These are phyloP conservation scores for Hippophae tibetana DNA, from an alignment of 306 rosid species.

Conservation along the genomic window DNA sequence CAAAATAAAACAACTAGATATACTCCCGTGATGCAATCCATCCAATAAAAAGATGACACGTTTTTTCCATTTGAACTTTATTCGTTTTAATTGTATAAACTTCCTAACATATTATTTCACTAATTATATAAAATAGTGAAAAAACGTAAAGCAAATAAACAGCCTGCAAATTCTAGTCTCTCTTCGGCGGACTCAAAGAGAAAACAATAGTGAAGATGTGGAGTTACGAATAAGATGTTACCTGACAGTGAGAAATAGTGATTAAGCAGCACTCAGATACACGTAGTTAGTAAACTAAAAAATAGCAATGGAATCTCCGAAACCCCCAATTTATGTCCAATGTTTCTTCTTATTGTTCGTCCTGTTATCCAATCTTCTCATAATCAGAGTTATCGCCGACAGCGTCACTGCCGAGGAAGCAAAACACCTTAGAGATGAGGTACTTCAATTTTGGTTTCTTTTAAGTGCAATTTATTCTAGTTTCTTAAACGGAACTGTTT, in stretches of 20 bases:
- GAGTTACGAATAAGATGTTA: background rate
- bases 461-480: background rate
- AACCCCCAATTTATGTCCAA: slow-evolving; percentile 27
- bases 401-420: slow-evolving; percentile 64
- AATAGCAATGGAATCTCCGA: slow-evolving; percentile 32
- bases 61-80: too few species aligned
- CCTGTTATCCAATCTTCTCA: slow-evolving; percentile 15
- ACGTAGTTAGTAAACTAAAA: background rate
- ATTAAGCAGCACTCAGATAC: background rate
- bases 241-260: background rate
- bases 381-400: slow-evolving; percentile 33
- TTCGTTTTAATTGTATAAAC: too few species aligned
- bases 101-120: background rate
- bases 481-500: background rate
- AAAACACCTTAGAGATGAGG: slow-evolving; percentile 65
- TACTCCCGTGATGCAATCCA: too few species aligned
- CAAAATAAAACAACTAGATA: too few species aligned
- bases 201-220: background rate
- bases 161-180: background rate
- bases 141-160: background rate
- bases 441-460: slow-evolving; percentile 12
- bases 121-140: background rate
- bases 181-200: background rate
- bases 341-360: slow-evolving; percentile 20
- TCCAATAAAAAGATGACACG: too few species aligned